Percentiles rank a stretch among this genome's conserved stretches.
These are phyloP conservation scores for Benincasa hispida DNA, from an alignment of 306 rosid genomes.

Conservation along the genomic window DNA sequence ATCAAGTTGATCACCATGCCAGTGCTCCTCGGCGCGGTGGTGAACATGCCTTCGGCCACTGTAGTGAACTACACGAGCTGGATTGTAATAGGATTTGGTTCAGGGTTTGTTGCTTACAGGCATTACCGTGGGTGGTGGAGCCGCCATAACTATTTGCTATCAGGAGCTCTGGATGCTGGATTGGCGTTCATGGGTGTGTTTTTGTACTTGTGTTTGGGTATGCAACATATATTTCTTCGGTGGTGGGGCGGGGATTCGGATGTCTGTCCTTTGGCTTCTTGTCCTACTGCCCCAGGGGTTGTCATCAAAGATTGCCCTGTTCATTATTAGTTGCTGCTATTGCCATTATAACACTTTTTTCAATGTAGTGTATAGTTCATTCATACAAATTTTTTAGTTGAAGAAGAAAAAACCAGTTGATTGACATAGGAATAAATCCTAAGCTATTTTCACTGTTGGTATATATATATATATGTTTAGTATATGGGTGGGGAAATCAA, in stretches of 20 bases:
- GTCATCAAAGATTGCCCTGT: conserved; percentile 35
- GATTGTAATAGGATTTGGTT: conserved; percentile 57
- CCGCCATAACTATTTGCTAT: conserved; percentile 58
- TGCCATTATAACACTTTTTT: neutral
- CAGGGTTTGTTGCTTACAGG: conserved; percentile 53
- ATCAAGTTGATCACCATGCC: conserved; percentile 54
- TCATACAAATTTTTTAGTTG: neutral
- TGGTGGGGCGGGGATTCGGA: conserved; percentile 79
- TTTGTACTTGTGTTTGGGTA: conserved; percentile 49
- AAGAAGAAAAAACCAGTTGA: no score
- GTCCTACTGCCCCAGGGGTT: conserved; percentile 47
- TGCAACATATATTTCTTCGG: conserved; percentile 31
- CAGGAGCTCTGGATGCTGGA: conserved; percentile 81
- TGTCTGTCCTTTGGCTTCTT: conserved; percentile 66
- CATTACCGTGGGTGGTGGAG: conserved; percentile 71
- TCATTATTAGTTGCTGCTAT: neutral
- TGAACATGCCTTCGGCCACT: conserved; percentile 69
- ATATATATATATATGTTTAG: no score
- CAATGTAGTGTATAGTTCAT: neutral
- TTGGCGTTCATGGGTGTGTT: conserved; percentile 81
- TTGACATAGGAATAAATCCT: no score
- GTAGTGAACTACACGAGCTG: conserved; percentile 66
- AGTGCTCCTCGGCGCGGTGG: conserved; percentile 42
- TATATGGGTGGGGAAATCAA: no score
- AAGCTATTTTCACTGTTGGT: no score